Evolutionary conservation across 225 moss, liverwort and hornwort species (phyloP).

Genomic region (Polytrichum formosum): DNA sequence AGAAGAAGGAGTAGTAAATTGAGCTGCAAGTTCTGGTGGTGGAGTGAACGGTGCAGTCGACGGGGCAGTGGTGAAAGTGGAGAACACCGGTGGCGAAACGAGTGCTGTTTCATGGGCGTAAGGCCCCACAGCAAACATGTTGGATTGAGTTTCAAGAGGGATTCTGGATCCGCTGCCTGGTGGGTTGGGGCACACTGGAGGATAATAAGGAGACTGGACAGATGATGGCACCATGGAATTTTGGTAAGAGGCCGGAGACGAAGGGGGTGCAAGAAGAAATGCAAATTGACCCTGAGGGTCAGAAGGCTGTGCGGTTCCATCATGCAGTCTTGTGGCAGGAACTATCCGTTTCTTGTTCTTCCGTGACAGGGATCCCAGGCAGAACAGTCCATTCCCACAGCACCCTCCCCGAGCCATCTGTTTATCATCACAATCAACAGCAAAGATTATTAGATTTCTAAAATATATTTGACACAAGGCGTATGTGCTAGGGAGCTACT

Average conservation of each 20-base stretch:
- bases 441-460: too few relatives aligned
- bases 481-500: too few relatives aligned
- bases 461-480: too few relatives aligned
- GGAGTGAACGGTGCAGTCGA: conserved; percentile 99
- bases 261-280: conserved; percentile 92
- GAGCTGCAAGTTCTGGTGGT: conserved; percentile 92
- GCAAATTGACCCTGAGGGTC: conserved; percentile 73
- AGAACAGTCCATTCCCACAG: conserved; percentile 53
- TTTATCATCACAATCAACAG: conserved; percentile 8
- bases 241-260: conserved; percentile 88
- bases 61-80: conserved; percentile 94
- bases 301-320: conserved; percentile 42
- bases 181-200: conserved; percentile 52
- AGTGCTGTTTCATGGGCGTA: conserved; percentile 99
- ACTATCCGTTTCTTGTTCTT: conserved; percentile 61
- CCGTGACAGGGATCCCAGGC: conserved; percentile 52
- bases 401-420: conserved; percentile 62
- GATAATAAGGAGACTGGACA: conserved; percentile 77
- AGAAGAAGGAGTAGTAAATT: conserved; percentile 89
- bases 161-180: conserved; percentile 71
- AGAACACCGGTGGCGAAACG: conserved; percentile 95
- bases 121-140: conserved; percentile 93
- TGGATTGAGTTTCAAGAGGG: conserved; percentile 77
- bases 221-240: conserved; percentile 95
- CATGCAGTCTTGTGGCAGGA: conserved; percentile 43